Evolutionary conservation across 129 eudicot species (phyloP).

Genomic region (Scalesia atractyloides): DNA sequence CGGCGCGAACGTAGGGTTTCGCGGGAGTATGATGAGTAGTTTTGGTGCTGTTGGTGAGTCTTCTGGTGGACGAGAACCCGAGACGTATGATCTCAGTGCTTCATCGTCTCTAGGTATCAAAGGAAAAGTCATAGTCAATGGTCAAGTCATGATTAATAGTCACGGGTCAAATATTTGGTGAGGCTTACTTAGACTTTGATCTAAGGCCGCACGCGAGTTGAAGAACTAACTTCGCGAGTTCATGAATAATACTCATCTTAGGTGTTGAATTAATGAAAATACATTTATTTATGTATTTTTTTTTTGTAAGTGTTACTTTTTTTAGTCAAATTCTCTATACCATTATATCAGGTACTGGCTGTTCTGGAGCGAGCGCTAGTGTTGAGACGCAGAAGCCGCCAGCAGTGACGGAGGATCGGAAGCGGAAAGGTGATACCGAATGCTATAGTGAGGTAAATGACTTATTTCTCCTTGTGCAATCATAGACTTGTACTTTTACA

Average conservation of each 20-base stretch:
- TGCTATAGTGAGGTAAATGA: conserved; percentile 69
- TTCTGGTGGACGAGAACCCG: conserved; percentile 32
- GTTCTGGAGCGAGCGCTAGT: conserved; percentile 39
- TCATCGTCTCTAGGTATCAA: conserved; percentile 27
- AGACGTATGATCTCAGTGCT: conserved; percentile 33
- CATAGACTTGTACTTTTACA: conserved; percentile 21
- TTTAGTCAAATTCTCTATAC: too few species aligned
- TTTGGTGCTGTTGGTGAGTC: conserved; percentile 31
- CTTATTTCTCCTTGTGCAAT: conserved; percentile 16
- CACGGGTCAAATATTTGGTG: too few species aligned
- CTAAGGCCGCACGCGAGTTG: too few species aligned
- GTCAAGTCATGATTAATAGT: too few species aligned
- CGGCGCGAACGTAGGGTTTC: conserved; percentile 20
- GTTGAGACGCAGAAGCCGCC: conserved; percentile 31
- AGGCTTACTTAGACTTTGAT: too few species aligned
- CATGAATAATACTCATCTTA: too few species aligned
- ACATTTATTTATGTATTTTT: too few species aligned
- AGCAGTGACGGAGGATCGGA: conserved; percentile 32
- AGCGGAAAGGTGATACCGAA: conserved; percentile 47
- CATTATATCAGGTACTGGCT: conserved; percentile 14
- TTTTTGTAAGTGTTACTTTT: too few species aligned
- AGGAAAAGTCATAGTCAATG: too few species aligned
- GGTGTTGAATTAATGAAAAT: too few species aligned
- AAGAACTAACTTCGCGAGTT: too few species aligned
- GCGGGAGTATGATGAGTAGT: conserved; percentile 25